These are phyloP conservation scores for Arabis hirsuta DNA, from an alignment of 345 rosid species.

Conservation along the genomic window DNA sequence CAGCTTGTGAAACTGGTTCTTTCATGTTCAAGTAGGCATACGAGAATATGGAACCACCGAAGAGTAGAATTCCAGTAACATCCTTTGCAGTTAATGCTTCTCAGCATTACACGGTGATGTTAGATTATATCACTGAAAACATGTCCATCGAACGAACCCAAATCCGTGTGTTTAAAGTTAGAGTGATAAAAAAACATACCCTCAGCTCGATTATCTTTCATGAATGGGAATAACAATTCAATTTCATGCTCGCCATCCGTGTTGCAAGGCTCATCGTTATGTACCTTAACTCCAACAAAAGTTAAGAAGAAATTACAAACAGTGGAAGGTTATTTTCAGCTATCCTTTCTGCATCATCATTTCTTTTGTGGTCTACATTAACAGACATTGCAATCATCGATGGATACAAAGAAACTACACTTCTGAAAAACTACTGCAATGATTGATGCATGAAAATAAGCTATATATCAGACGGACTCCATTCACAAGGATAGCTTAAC, in stretches of 20 bases:
- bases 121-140: constrained; percentile 29
- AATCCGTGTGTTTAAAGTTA: not conserved
- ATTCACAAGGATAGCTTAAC: not conserved
- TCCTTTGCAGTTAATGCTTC: constrained; percentile 68
- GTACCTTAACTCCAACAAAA: constrained; percentile 51
- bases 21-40: constrained; percentile 69
- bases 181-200: constrained; percentile 49
- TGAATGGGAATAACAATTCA: constrained; percentile 75
- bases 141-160: not conserved
- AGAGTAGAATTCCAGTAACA: constrained; percentile 62
- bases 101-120: constrained; percentile 41
- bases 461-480: not conserved
- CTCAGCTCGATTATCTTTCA: constrained; percentile 57
- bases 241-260: constrained; percentile 70
- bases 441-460: constrained; percentile 13
- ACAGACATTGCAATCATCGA: not conserved
- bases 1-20: constrained; percentile 82
- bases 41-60: constrained; percentile 71
- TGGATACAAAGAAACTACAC: not conserved
- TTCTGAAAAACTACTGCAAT: not conserved
- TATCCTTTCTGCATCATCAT: not conserved
- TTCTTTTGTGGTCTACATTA: not conserved
- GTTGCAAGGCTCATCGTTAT: constrained; percentile 56
- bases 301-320: constrained; percentile 9
- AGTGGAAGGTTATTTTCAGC: not conserved